Base-by-base conservation (phyloP, 805 yeast genomes). In the Candida berthetii region DNA sequence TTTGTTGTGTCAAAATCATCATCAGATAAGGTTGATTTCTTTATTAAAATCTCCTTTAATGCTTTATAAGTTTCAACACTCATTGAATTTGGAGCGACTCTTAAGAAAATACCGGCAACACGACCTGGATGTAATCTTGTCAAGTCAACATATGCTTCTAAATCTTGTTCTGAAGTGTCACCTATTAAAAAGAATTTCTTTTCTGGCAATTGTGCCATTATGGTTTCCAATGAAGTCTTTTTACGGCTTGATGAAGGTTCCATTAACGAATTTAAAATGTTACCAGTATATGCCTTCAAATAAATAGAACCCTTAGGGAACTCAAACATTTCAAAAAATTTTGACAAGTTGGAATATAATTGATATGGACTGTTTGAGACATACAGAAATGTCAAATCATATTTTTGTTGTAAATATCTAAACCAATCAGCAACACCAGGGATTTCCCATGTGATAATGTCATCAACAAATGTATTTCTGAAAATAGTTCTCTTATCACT, bases 331-430 rank as follows among this genome's bases (percentile, higher is more conserved):
- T 65, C 61, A 52, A 88, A 68, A 52, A 78, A 88, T 35, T 78
- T 76, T 19, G 63, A 52, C 41, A 57, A 40, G 15, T 51, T 50
- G 3, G 51, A 36, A 58, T 72, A 89, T 19, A 93, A 64, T 60
- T 93, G 98, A 79, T 95, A 85, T 0, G 99, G 99, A 1, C 95
- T 81, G 62, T 95, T 93, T 7, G 97, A 90, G 2, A 95, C 98
- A 58, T 91, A 95, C 59, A 90, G 96, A 54, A 91, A 78, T n/a
- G 78, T 67, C 3, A 80, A 71, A 11, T 70, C 57, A 33, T 54
- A 62, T 14, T 60, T 60, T 9, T 63, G 55, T 9, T 59, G 55
- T 31, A 90, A 56, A n/a, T 65, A 62, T 8, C 68, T 66, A 54
- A 77, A 87, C 89, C 96, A 88, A 29, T 71, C 68, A 3, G 84